Percentiles rank a stretch among this genome's conserved stretches.
Conservation (phyloP, 352 stramenopile species). For the Phytophthora palmivora region DNA sequence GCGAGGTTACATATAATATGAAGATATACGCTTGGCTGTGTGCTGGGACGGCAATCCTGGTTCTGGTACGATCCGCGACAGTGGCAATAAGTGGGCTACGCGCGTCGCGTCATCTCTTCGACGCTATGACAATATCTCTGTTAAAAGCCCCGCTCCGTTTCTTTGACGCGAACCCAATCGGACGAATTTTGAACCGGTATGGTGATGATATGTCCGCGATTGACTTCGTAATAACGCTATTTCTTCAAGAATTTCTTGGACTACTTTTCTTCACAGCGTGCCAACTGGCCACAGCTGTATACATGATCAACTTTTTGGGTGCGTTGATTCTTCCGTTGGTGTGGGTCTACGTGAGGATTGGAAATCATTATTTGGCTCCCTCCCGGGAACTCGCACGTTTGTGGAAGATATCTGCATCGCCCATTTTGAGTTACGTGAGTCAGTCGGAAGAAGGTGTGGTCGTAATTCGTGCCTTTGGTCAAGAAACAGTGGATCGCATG, state of each 20-base stretch:
- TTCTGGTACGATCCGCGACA: constrained; percentile 34
- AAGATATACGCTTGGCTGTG: constrained; percentile 43
- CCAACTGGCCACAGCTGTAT: constrained; percentile 76
- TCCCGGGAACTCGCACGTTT: constrained; percentile 52
- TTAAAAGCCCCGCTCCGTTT: constrained; percentile 89
- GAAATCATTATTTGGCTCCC: constrained; percentile 43
- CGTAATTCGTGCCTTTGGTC: too few species aligned
- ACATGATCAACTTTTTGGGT: constrained; percentile 78
- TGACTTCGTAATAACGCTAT: constrained; percentile 72
- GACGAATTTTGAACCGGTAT: constrained; percentile 92
- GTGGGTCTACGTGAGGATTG: constrained; percentile 77
- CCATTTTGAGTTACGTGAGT: constrained; percentile 46
- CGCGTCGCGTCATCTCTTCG: constrained; percentile 72
- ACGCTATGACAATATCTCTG: constrained; percentile 85
- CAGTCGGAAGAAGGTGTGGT: constrained; percentile 42
- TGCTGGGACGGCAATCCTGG: constrained; percentile 39
- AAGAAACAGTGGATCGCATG: constrained; percentile 23
- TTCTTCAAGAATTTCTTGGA: constrained; percentile 49
- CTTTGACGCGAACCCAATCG: constrained; percentile 92
- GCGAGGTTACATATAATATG: constrained; percentile 30
- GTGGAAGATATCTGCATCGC: constrained; percentile 44
- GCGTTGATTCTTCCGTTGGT: constrained; percentile 79
- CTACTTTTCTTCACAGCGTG: constrained; percentile 76
- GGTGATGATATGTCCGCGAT: constrained; percentile 89
- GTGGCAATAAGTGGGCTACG: constrained; percentile 50